Percentiles rank a stretch among this genome's conserved stretches.
Evolutionary conservation across 176 grass and related monocot genomes (phyloP).

Genomic region (Avena sativa): DNA sequence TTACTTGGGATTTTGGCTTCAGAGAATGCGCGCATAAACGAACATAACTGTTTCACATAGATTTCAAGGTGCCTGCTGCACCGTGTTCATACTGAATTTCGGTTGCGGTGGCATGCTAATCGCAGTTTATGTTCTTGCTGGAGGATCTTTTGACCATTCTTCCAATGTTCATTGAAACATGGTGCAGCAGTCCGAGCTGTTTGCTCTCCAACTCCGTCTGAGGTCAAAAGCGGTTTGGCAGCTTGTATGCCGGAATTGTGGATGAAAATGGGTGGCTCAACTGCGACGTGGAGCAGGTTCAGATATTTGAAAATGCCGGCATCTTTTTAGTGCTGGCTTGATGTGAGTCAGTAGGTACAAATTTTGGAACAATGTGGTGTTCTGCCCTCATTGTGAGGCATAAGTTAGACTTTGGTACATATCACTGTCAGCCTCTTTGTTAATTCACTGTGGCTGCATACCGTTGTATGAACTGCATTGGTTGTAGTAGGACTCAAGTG

Average conservation of each 20-base stretch:
- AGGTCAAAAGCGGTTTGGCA: not conserved
- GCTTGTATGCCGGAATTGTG: slow-evolving; percentile 15
- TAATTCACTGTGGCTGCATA: not conserved
- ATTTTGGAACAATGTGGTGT: not conserved
- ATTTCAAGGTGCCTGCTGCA: not conserved
- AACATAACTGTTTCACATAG: not conserved
- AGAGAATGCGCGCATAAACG: not conserved
- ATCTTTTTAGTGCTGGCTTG: slow-evolving; percentile 16
- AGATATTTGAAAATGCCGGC: not conserved
- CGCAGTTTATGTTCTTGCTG: not conserved
- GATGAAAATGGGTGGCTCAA: not conserved
- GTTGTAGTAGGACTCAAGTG: not conserved
- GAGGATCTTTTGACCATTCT: not conserved
- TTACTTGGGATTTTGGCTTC: slow-evolving; percentile 13
- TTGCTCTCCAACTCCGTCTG: not conserved
- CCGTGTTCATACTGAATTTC: slow-evolving; percentile 2
- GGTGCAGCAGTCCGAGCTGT: not conserved
- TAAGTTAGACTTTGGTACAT: slow-evolving; percentile 12
- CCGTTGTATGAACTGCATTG: not conserved
- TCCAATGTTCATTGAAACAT: not conserved
- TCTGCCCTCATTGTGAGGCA: not conserved
- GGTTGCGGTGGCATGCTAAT: not conserved
- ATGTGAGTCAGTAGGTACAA: slow-evolving; percentile 15
- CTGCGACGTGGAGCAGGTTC: slow-evolving; percentile 31
- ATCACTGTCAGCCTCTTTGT: not conserved